These are phyloP conservation scores for Globisporangium takayamanum DNA, from an alignment of 352 stramenopile genomes.

Conservation along the genomic window DNA sequence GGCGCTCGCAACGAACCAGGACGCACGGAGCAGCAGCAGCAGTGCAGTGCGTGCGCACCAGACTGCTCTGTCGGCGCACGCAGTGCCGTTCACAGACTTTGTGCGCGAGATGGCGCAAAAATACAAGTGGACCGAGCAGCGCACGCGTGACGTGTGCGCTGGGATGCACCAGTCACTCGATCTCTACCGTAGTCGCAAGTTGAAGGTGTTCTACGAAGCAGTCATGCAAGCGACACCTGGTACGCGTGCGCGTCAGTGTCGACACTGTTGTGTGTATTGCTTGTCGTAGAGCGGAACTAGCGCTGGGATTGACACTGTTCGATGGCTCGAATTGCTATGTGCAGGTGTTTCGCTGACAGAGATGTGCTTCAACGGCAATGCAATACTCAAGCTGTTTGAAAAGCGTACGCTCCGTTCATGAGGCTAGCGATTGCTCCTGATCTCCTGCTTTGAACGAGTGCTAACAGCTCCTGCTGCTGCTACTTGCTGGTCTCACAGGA, in stretches of 20 bases:
- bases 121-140: conserved; percentile 27
- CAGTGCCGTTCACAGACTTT: conserved; percentile 24
- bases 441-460: not conserved
- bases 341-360: conserved; percentile 25
- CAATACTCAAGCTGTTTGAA: conserved; percentile 38
- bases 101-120: conserved; percentile 28
- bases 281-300: not conserved
- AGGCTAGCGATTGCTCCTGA: not conserved
- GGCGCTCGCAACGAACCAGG: not conserved
- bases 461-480: not conserved
- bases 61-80: no score
- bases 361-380: conserved; percentile 23
- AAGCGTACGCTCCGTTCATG: conserved; percentile 21
- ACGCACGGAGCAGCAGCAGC: not conserved
- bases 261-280: not conserved
- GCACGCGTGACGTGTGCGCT: conserved; percentile 23
- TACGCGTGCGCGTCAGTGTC: conserved; percentile 8
- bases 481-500: conserved; percentile 15
- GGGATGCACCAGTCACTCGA: conserved; percentile 33
- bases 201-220: conserved; percentile 30
- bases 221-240: conserved; percentile 31
- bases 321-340: not conserved
- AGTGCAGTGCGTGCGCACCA: no score
- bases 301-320: conserved; percentile 5
- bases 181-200: conserved; percentile 33